phyloP scores from a whole-genome alignment of 2,329 filamentous ascomycete genomes.

The Alternaria arbusti region DNA sequence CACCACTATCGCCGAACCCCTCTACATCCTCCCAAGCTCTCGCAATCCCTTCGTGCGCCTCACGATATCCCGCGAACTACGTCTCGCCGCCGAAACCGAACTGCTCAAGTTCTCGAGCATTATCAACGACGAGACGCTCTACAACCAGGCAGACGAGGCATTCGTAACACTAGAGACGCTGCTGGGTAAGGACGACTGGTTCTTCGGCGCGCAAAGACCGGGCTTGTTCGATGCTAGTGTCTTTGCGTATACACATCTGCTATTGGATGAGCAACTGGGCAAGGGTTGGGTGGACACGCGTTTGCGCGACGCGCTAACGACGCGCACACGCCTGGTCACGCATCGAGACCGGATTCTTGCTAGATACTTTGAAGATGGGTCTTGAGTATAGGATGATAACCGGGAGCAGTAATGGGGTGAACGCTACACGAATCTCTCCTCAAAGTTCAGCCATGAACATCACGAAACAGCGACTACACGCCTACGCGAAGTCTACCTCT shows the following conservation, averaged over 20 bases:
- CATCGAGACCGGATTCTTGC: slow-evolving; percentile 67
- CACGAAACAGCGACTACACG: not conserved
- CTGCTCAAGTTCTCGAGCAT: slow-evolving; percentile 69
- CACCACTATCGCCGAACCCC: slow-evolving; percentile 65
- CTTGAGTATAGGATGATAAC: slow-evolving; percentile 5
- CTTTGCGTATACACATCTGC: slow-evolving; percentile 86
- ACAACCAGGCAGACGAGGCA: slow-evolving; percentile 66
- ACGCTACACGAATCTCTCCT: not conserved
- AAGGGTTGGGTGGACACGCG: slow-evolving; percentile 67
- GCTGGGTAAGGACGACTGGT: slow-evolving; percentile 65
- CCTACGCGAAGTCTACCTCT: not conserved
- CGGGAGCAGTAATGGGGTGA: not conserved
- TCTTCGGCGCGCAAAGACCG: slow-evolving; percentile 65
- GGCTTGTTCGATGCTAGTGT: slow-evolving; percentile 85
- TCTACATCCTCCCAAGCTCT: slow-evolving; percentile 73
- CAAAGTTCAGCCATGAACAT: not conserved
- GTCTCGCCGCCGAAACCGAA: slow-evolving; percentile 74
- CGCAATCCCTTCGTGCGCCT: slow-evolving; percentile 67
- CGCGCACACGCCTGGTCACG: slow-evolving; percentile 67
- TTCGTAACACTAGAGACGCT: slow-evolving; percentile 67
- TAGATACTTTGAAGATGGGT: slow-evolving; percentile 53
- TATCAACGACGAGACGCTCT: slow-evolving; percentile 63
- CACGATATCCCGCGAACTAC: slow-evolving; percentile 70
- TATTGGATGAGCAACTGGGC: slow-evolving; percentile 68
- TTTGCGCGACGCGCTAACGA: slow-evolving; percentile 63